These are phyloP conservation scores for Lithospermum erythrorhizon DNA, from an alignment of 257 asterid genomes.

Conservation along the genomic window DNA sequence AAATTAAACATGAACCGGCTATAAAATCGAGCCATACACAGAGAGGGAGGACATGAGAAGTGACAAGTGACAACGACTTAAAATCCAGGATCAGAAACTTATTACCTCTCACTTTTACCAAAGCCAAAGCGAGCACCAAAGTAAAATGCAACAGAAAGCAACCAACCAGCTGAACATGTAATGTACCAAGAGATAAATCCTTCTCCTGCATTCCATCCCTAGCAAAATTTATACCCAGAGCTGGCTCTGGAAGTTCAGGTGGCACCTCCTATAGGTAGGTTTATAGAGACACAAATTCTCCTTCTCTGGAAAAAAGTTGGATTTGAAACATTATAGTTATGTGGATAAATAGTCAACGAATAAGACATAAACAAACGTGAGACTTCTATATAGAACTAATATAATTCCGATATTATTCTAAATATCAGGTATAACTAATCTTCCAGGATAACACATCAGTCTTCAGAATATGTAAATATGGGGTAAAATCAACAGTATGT, in stretches of 20 bases:
- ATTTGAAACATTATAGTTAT: background rate
- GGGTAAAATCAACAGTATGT: too few species aligned
- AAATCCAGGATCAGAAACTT: background rate
- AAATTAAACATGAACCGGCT: too few species aligned
- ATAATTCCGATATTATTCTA: too few species aligned
- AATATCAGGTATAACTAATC: too few species aligned
- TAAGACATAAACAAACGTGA: background rate
- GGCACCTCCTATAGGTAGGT: constrained; percentile 65
- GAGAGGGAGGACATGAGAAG: too few species aligned
- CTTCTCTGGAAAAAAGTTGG: constrained; percentile 28
- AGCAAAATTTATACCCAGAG: constrained; percentile 65
- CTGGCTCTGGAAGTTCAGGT: constrained; percentile 82
- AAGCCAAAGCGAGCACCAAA: constrained; percentile 63
- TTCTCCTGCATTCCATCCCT: constrained; percentile 62
- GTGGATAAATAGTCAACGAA: background rate
- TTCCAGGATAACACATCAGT: too few species aligned
- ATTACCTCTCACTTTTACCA: constrained; percentile 60
- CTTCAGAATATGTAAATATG: too few species aligned
- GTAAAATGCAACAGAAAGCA: constrained; percentile 63
- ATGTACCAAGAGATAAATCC: constrained; percentile 58
- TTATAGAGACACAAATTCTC: constrained; percentile 60
- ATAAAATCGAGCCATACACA: too few species aligned
- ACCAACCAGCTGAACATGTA: constrained; percentile 74
- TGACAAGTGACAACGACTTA: background rate
- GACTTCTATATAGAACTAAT: too few species aligned